A percentile compares a stretch with the other conserved stretches of the same genome.
Conservation (phyloP, 2,329 filamentous ascomycete genomes). For the Diplocarpon mali region DNA sequence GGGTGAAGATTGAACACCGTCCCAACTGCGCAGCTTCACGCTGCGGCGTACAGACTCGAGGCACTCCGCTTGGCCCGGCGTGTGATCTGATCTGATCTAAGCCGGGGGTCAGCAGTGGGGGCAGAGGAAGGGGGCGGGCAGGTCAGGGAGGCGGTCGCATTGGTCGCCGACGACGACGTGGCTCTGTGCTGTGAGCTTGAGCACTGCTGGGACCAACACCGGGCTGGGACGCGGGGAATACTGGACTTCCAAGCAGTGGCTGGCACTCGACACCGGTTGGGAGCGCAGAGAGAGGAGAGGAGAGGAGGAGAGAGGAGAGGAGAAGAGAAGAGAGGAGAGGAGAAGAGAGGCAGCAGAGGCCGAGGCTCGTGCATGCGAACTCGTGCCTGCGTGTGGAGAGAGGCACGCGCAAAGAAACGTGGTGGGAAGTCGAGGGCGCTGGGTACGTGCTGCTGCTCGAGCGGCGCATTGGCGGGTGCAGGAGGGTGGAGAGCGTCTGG, state of each 20-base stretch:
- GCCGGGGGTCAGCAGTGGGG: constrained; percentile 3
- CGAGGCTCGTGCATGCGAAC: constrained; percentile 22
- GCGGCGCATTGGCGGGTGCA: constrained; percentile 12
- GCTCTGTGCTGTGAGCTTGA: constrained; percentile 9
- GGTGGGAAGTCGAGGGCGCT: constrained; percentile 17
- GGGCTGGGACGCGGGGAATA: constrained; percentile 5
- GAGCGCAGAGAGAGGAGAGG: constrained; percentile 5
- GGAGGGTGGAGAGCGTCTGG: constrained; percentile 10
- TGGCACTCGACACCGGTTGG: constrained; percentile 4
- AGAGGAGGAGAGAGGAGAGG: constrained; percentile 4
- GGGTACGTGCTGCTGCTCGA: constrained; percentile 18
- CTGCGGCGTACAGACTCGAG: constrained; percentile 6
- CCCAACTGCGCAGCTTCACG: constrained; percentile 9
- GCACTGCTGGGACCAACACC: constrained; percentile 8
- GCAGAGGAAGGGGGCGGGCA: background rate
- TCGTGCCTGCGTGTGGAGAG: constrained; percentile 23
- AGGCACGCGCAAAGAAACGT: constrained; percentile 27
- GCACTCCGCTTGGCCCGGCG: constrained; percentile 2
- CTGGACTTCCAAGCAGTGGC: constrained; percentile 2
- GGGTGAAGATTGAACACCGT: too few species aligned
- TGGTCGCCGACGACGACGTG: constrained; percentile 18
- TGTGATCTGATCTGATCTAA: constrained; percentile 12
- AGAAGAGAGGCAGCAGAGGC: background rate
- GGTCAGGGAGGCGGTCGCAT: constrained; percentile 10
- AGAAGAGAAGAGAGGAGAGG: background rate